These are phyloP conservation scores for Colletotrichum destructivum DNA, from an alignment of 2,329 filamentous ascomycete species.

Conservation along the genomic window DNA sequence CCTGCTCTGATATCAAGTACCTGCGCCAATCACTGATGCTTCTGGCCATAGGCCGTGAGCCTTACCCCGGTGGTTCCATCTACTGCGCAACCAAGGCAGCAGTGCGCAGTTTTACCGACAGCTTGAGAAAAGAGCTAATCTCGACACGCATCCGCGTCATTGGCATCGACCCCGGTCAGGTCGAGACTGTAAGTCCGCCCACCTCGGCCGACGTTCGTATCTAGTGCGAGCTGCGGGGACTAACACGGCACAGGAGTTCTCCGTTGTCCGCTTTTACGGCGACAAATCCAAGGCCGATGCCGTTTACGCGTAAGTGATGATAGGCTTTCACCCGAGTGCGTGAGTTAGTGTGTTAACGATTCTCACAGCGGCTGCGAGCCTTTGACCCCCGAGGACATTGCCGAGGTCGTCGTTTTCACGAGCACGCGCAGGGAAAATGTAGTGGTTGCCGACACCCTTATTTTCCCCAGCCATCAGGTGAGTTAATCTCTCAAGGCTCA, in stretches of 20 bases:
- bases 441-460: conserved; percentile 87
- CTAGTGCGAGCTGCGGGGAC: neutral
- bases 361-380: conserved; percentile 78
- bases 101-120: conserved; percentile 86
- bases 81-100: conserved; percentile 96
- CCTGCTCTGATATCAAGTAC: neutral
- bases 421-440: conserved; percentile 91
- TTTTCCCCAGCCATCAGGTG: conserved; percentile 94
- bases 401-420: conserved; percentile 89
- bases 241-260: conserved; percentile 77
- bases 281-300: conserved; percentile 92
- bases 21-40: neutral
- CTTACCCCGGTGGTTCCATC: conserved; percentile 88
- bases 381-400: conserved; percentile 90
- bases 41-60: conserved; percentile 73
- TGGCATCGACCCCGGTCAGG: conserved; percentile 91
- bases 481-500: conserved; percentile 48
- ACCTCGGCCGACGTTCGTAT: neutral
- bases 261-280: conserved; percentile 87
- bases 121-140: conserved; percentile 86
- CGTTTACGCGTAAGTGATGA: conserved; percentile 82
- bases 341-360: conserved; percentile 14
- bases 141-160: conserved; percentile 86
- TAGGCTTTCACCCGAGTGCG: neutral
- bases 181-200: conserved; percentile 78